phyloP scores from a whole-genome alignment of 208 protist genomes.

The Leptomonas pyrrhocoris region DNA sequence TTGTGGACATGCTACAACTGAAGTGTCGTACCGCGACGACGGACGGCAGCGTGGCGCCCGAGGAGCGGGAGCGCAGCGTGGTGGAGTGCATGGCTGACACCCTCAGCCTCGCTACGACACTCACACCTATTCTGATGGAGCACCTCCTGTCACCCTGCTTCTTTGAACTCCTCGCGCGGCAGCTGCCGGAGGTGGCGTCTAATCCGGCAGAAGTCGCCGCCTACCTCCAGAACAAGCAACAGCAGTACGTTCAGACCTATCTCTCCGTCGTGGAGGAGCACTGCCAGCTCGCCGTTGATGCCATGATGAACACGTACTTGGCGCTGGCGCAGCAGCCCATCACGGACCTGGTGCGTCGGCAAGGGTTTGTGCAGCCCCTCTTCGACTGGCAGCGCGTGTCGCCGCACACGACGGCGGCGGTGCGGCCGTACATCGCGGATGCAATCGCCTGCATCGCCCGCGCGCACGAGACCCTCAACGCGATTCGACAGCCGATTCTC shows the following conservation, averaged over 20 bases:
- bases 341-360: constrained; percentile 56
- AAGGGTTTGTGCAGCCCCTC: constrained; percentile 70
- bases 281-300: constrained; percentile 82
- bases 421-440: constrained; percentile 82
- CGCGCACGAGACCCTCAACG: constrained; percentile 72
- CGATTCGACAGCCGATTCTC: constrained; percentile 75
- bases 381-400: constrained; percentile 89
- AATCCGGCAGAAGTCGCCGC: constrained; percentile 19
- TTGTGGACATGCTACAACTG: constrained; percentile 76
- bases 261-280: constrained; percentile 79
- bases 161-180: constrained; percentile 55
- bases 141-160: constrained; percentile 76
- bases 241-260: constrained; percentile 56
- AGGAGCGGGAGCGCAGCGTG: constrained; percentile 53
- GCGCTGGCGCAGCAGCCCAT: constrained; percentile 74
- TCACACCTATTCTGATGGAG: constrained; percentile 70
- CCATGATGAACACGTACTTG: constrained; percentile 80
- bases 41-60: constrained; percentile 29
- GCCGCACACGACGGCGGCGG: constrained; percentile 50
- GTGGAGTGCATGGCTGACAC: constrained; percentile 87
- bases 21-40: constrained; percentile 56
- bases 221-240: constrained; percentile 28
- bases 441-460: constrained; percentile 72
- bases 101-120: constrained; percentile 65
- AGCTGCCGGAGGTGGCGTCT: constrained; percentile 39